Conservation (phyloP, 2,329 filamentous ascomycete genomes). For the Trichoderma koningii region DNA sequence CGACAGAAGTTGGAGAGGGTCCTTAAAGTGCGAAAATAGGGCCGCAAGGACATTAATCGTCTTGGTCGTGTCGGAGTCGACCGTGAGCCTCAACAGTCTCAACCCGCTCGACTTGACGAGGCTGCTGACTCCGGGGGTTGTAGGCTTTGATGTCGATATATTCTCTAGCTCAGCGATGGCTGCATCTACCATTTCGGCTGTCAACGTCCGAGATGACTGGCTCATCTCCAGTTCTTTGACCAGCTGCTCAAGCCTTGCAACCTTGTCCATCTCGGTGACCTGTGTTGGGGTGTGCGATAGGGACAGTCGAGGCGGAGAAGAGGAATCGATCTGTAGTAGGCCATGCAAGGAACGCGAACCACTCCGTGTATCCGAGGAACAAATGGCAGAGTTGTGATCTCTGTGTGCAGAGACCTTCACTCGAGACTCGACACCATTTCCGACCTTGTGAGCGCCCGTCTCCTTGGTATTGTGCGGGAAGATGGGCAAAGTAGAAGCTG, state of each 20-base stretch:
- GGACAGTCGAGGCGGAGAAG: neutral
- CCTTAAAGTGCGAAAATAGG: slow-evolving; percentile 32
- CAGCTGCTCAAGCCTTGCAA: slow-evolving; percentile 25
- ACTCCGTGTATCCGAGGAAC: neutral
- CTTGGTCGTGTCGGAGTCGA: slow-evolving; percentile 29
- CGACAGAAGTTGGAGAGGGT: slow-evolving; percentile 31
- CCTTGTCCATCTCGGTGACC: slow-evolving; percentile 23
- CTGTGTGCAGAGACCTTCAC: slow-evolving; percentile 14
- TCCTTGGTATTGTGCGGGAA: neutral
- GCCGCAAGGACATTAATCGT: slow-evolving; percentile 31
- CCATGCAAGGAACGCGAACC: neutral
- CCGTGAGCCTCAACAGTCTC: slow-evolving; percentile 34
- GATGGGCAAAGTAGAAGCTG: slow-evolving; percentile 1
- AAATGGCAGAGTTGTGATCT: neutral
- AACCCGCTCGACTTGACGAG: slow-evolving; percentile 31
- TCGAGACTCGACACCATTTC: too few species aligned
- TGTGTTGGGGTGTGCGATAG: neutral
- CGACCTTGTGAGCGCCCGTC: neutral
- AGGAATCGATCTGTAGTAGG: neutral
- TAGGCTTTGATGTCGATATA: slow-evolving; percentile 28
- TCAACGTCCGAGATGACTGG: neutral
- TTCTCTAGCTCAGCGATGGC: slow-evolving; percentile 31
- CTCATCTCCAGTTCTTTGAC: slow-evolving; percentile 21
- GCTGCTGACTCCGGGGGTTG: slow-evolving; percentile 26
- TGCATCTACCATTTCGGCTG: slow-evolving; percentile 15